These are phyloP conservation scores for Penicillium argentinense DNA, from an alignment of 495 filamentous ascomycete species.

Conservation along the genomic window DNA sequence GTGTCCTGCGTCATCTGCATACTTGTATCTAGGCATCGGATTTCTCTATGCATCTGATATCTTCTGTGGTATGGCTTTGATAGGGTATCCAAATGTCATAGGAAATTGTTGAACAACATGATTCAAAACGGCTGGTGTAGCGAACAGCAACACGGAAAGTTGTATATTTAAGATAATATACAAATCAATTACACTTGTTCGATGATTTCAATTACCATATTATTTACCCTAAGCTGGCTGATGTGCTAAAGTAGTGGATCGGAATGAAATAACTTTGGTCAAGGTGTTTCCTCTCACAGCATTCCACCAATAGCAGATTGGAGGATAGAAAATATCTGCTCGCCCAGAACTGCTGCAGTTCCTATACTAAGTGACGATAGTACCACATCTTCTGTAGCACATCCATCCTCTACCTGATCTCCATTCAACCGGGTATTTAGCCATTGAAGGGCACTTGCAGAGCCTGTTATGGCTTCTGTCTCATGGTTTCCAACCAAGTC, in stretches of 20 bases:
- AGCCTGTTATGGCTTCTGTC: constrained; percentile 6
- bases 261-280: too few species aligned
- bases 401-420: constrained; percentile 5
- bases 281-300: too few species aligned
- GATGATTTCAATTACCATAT: too few species aligned
- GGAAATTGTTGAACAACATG: not conserved
- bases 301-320: constrained; percentile 10
- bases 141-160: too few species aligned
- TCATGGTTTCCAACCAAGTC: constrained; percentile 11
- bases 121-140: too few species aligned
- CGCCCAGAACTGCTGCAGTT: constrained; percentile 5
- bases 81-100: not conserved
- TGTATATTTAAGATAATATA: too few species aligned
- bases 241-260: too few species aligned
- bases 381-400: constrained; percentile 13
- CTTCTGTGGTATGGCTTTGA: too few species aligned
- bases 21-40: not conserved
- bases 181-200: not conserved
- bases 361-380: constrained; percentile 6
- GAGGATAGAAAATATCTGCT: constrained; percentile 13
- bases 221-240: too few species aligned
- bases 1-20: not conserved
- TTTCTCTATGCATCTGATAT: too few species aligned
- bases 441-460: constrained; percentile 10
- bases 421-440: constrained; percentile 10